A percentile compares a stretch with the other conserved stretches of the same genome.
Evolutionary conservation across 2,329 filamentous ascomycete species (phyloP).

Genomic region (Scedosporium minutisporum): DNA sequence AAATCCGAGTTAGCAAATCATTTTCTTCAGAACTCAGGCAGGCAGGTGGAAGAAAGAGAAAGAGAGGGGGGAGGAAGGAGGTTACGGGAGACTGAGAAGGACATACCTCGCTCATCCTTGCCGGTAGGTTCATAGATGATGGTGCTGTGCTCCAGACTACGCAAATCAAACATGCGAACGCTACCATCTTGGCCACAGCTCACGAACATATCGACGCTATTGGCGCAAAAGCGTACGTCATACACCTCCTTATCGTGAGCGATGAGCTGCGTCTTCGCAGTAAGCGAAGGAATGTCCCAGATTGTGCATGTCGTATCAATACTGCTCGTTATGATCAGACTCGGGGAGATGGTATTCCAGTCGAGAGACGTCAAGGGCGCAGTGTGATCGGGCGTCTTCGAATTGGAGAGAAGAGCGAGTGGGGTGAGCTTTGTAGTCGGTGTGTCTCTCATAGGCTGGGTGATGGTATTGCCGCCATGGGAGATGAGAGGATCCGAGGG

Average conservation of each 20-base stretch:
- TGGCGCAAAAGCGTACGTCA: constrained; percentile 94
- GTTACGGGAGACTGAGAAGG: not conserved
- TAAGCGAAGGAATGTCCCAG: constrained; percentile 97
- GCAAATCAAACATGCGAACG: constrained; percentile 95
- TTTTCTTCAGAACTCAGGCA: constrained; percentile 2
- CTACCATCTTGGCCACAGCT: constrained; percentile 96
- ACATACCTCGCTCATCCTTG: constrained; percentile 64
- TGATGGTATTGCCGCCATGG: constrained; percentile 56
- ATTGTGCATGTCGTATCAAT: constrained; percentile 99
- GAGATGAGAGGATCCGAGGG: constrained; percentile 54
- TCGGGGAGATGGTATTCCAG: constrained; percentile 96
- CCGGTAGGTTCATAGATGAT: constrained; percentile 97
- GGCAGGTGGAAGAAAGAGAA: not conserved
- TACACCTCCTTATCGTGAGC: constrained; percentile 99
- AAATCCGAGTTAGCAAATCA: constrained; percentile 12
- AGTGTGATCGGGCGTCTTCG: constrained; percentile 96
- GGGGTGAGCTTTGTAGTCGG: constrained; percentile 75
- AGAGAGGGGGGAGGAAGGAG: not conserved
- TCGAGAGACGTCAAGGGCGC: constrained; percentile 92
- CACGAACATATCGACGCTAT: constrained; percentile 97
- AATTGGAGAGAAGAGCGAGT: constrained; percentile 87
- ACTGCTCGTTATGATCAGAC: constrained; percentile 94
- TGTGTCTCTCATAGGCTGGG: constrained; percentile 48
- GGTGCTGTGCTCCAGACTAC: constrained; percentile 93
- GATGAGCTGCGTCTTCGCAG: constrained; percentile 95